phyloP scores from a whole-genome alignment of 352 stramenopile genomes.

The Ophiocytium majus region DNA sequence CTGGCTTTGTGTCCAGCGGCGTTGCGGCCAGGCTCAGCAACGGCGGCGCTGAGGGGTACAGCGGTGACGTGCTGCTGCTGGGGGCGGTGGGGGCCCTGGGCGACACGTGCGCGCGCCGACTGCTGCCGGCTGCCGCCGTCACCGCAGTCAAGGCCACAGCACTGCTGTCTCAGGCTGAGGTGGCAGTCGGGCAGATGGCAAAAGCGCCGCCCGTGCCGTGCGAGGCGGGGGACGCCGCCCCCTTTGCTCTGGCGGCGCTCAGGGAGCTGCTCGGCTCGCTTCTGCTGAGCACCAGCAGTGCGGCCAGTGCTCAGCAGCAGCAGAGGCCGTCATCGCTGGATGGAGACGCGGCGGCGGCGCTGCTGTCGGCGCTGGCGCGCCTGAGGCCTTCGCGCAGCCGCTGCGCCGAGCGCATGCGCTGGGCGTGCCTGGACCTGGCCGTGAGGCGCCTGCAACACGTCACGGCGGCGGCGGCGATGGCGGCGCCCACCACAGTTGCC shows the following conservation, averaged over 20 bases:
- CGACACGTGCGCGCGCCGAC: background rate
- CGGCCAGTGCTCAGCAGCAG: too few species aligned
- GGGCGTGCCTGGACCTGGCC: background rate
- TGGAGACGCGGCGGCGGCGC: too few species aligned
- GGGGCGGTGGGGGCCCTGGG: background rate
- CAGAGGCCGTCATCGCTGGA: too few species aligned
- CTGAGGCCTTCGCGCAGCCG: background rate
- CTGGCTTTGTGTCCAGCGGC: background rate
- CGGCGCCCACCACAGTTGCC: too few species aligned
- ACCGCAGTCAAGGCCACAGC: background rate
- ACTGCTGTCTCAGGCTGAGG: background rate
- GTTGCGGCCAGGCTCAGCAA: too few species aligned
- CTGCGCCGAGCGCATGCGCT: background rate
- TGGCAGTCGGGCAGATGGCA: too few species aligned
- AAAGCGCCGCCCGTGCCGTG: too few species aligned
- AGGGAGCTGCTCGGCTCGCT: background rate
- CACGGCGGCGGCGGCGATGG: too few species aligned
- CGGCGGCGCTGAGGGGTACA: background rate
- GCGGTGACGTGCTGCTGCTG: background rate
- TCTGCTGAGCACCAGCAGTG: too few species aligned
- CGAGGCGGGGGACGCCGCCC: too few species aligned
- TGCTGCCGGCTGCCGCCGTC: background rate
- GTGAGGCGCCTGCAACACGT: background rate
- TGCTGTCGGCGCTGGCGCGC: background rate
- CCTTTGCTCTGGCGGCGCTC: background rate